Evolutionary conservation across 441 rosid genomes (phyloP), one percentile per base, ranked within the genome.

Genomic region (Populus hybrid): DNA sequence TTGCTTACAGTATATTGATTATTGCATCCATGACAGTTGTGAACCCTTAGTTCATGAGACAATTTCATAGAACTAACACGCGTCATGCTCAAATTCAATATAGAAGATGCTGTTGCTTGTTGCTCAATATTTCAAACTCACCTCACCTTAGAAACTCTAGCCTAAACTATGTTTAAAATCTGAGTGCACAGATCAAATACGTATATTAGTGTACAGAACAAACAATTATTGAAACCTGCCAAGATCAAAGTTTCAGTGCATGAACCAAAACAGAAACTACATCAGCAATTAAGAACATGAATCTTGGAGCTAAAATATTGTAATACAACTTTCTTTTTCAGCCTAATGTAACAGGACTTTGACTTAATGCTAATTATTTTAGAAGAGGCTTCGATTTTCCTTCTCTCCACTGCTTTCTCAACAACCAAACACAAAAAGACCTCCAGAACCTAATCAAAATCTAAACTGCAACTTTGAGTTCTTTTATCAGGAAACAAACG

Each of bases 31-130:
- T 80, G 87, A 80, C 77, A 74, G 36, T 77, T 84, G 70, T 50
- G 85, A 80, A 90, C 61, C 81, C 84, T 85, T 40, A 84, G 78
- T 82, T 91, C 92, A 50, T 74, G 88, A 72, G 95, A 84, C 77
- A 89, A 78, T 77, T 85, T 90, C 83, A 89, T 66, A 34, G 89
- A 87, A 73, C 85, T 83, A 67, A 84, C 79, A 72, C 80, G 80
- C 65, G 85, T 86, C 97, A 93, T 93, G 69, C 77, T 83, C 77
- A 79, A 71, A 78, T 74, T 70, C 34, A 38, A 67, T 50, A 11
- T 71, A 79, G 66, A 72, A 24, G 69, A 5, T 53, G 82, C 79
- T 38, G 67, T 88, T 26, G 73, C 80, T 68, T 64, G 78, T 73
- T 40, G 46, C 74, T 73, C 76, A 82, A 76, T 73, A 72, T 76